Base-by-base conservation (phyloP, 192 early-diverging fungal species). In the Podila horticola region DNA sequence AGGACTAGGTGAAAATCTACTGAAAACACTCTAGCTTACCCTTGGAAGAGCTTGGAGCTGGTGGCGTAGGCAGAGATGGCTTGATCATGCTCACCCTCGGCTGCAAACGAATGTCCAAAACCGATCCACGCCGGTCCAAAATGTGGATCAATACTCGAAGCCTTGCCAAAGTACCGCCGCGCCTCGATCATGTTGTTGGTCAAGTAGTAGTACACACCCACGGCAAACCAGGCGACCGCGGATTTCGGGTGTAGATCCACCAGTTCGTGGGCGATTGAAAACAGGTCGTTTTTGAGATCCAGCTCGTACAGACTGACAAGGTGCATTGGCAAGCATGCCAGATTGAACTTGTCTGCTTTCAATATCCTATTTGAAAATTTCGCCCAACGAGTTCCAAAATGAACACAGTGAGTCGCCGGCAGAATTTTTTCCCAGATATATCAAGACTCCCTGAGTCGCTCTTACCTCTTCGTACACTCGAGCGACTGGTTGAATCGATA, bases 81-180 rank as follows among this genome's bases (percentile, higher is more conserved):
- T 66, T 88, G 86, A 69, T 97, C 95, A 62, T 91, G 87, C 15
- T 94, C 92, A 0, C 88, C 88, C 69, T 95, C 94, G 12, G 84
- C 72, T 10, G 92, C 87, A 76, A 94, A 93, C n/a, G 93, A 85
- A 75, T 96, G 94, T 8, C 88, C 95, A 70, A 91, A 92, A 15
- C 91, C 94, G 24, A 97, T 75, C 95, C 95, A 97, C 24, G 90
- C 93, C 9, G 88, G 84, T 0, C 86, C 91, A 85, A 87, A 93
- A 48, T 81, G 74, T 13, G 81, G 69, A 73, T 96, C 90, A 38
- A 94, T 86, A 2, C 71, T 74, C 8, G 89, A 83, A 1, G 91
- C 81, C 74, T 93, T 91, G 63, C 84, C 77, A 70, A 94, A 94
- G 76, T 91, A 93, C 48, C 74, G 67, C 64, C 92, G 67, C 0